Evolutionary conservation across 2,329 filamentous ascomycete genomes (phyloP).

Genomic region (Fusarium mundagurra): DNA sequence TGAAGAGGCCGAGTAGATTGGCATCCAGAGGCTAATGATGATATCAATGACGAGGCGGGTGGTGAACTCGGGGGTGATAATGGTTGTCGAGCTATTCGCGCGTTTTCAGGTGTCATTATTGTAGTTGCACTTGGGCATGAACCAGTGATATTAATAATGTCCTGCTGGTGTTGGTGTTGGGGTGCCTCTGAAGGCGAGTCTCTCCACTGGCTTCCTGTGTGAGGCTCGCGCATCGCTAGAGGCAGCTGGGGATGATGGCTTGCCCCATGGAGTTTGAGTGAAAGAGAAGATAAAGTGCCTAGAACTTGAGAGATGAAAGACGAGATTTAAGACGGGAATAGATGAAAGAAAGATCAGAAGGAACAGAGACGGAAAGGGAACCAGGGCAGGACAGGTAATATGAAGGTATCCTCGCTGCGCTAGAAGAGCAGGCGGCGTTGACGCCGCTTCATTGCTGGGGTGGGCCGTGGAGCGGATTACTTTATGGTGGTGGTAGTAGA

Average conservation of each 20-base stretch:
- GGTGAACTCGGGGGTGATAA: slow-evolving; percentile 37
- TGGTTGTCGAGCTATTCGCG: slow-evolving; percentile 4
- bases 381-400: slow-evolving; percentile 36
- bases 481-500: slow-evolving; percentile 10
- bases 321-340: background rate
- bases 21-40: background rate
- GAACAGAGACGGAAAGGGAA: slow-evolving; percentile 11
- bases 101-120: slow-evolving; percentile 8
- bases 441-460: slow-evolving; percentile 41
- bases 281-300: background rate
- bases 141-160: background rate
- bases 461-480: slow-evolving; percentile 39
- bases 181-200: slow-evolving; percentile 25
- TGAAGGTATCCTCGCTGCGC: slow-evolving; percentile 46
- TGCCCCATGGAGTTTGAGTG: slow-evolving; percentile 35
- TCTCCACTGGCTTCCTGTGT: slow-evolving; percentile 28
- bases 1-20: background rate
- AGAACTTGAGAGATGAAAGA: background rate
- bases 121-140: background rate
- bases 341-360: slow-evolving; percentile 9
- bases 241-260: slow-evolving; percentile 15
- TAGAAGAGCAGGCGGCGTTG: slow-evolving; percentile 42
- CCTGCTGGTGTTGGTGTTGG: slow-evolving; percentile 1
- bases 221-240: slow-evolving; percentile 40
- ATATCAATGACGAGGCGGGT: slow-evolving; percentile 2